Evolutionary conservation across 2,329 filamentous ascomycete genomes (phyloP), one percentile per base, ranked within the genome.

Genomic region (Arachnopeziza araneosa): DNA sequence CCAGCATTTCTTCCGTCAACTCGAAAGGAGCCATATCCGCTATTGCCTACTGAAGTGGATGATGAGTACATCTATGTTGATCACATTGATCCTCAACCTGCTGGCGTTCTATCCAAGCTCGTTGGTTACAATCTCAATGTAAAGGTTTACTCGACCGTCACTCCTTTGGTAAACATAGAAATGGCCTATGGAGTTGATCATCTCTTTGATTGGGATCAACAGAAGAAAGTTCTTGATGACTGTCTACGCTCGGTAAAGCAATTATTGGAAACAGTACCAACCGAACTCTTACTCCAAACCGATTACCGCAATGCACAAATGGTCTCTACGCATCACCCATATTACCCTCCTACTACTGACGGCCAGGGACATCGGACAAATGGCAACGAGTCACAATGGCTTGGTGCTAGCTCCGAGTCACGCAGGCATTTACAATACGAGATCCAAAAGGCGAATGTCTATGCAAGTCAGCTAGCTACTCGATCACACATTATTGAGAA

Each of bases 391-490:
- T 79, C 52, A 21, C 58, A 63, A 44, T 67, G 61, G 60, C 54
- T 19, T 44, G 17, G 17, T 44, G 12, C 36, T 12, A 17, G 17
- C 17, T 19, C 36, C 2, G 36, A 44, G 12, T 17, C 36, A 44
- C 36, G 83, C 1, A 79, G 83, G 1, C 77, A 80, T 58, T 72
- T 92, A 4, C 90, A 95, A 70, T 91, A 87, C 66, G 92, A 96
- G 74, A 95, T 96, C 30, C 91, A 96, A 72, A 96, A 96, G 72
- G 90, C 91, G 7, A 96, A 96, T 72, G 90, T 96, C 49, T 91
- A 93, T 70, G 85, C 87, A 1, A 93, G 88, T 6, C 88, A 92
- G 68, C 78, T 96, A 10, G 86, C 87, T 1, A 96, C 91, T 0
- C 83, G 92, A 24, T 93, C 90, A 0, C 93, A 91, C 71, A 85